Conservation (phyloP, 768 basidiomycete species). For the Hortiboletus flavorubellus region DNA sequence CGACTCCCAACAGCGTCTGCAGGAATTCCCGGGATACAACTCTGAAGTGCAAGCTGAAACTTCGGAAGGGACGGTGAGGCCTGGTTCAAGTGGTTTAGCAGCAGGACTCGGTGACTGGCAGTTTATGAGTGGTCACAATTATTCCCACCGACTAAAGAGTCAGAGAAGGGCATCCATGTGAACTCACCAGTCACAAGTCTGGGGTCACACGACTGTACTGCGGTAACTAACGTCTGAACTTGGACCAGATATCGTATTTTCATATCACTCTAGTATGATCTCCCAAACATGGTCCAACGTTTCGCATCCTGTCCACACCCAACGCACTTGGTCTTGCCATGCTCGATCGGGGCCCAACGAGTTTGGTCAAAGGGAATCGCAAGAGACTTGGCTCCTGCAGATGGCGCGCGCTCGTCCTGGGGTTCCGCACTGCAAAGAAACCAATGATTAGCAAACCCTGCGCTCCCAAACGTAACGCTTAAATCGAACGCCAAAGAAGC, state of each 20-base stretch:
- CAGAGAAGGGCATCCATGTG: background rate
- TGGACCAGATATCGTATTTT: background rate
- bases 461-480: background rate
- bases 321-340: constrained; percentile 85
- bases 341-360: constrained; percentile 74
- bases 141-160: background rate
- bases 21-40: too few relatives aligned
- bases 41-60: too few relatives aligned
- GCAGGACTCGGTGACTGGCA: background rate
- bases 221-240: too few relatives aligned
- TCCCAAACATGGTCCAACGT: constrained; percentile 96
- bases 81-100: too few relatives aligned
- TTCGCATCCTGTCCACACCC: constrained; percentile 87
- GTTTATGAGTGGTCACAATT: background rate
- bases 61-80: too few relatives aligned
- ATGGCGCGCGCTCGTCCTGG: constrained; percentile 92
- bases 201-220: background rate
- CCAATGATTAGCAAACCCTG: background rate
- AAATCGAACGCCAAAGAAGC: background rate
- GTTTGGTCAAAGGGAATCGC: constrained; percentile 95
- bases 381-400: constrained; percentile 95
- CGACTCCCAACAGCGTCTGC: too few relatives aligned
- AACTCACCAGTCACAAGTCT: background rate
- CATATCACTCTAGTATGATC: constrained; percentile 58
- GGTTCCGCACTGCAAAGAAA: constrained; percentile 61